Conservation (phyloP, 768 basidiomycete genomes). For the Pleurotus salmoneostramineus region DNA sequence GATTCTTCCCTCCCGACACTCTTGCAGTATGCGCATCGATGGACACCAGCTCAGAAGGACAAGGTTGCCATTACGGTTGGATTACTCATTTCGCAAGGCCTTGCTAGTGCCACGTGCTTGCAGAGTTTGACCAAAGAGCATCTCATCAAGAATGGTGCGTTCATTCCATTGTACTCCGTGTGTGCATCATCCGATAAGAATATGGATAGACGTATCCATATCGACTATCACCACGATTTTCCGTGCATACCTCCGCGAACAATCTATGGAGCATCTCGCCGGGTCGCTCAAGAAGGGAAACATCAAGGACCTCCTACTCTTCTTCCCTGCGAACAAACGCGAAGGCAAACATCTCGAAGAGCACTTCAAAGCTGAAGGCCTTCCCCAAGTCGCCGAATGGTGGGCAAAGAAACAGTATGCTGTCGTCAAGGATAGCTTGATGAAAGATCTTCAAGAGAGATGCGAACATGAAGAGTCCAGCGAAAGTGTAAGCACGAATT, state of each 20-base stretch:
- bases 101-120: slow-evolving; percentile 74
- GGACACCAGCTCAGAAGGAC: slow-evolving; percentile 71
- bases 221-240: slow-evolving; percentile 75
- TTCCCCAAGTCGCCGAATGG: slow-evolving; percentile 87
- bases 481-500: slow-evolving; percentile 51
- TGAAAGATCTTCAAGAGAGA: slow-evolving; percentile 65
- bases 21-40: slow-evolving; percentile 87
- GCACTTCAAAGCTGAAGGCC: slow-evolving; percentile 78
- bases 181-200: neutral
- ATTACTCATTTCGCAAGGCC: slow-evolving; percentile 79
- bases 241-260: slow-evolving; percentile 75
- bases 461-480: slow-evolving; percentile 65
- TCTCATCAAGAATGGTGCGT: slow-evolving; percentile 86
- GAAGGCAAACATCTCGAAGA: slow-evolving; percentile 73
- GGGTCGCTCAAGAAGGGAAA: slow-evolving; percentile 78
- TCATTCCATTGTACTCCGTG: slow-evolving; percentile 12
- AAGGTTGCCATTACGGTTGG: slow-evolving; percentile 83
- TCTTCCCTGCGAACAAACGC: slow-evolving; percentile 86
- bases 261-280: slow-evolving; percentile 88
- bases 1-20: slow-evolving; percentile 76
- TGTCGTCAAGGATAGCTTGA: slow-evolving; percentile 74
- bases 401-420: slow-evolving; percentile 88
- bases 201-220: slow-evolving; percentile 64
- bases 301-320: slow-evolving; percentile 78
- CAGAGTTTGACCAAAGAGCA: slow-evolving; percentile 89